Evolutionary conservation across 1,284 basidiomycete genomes (phyloP).

Genomic region (Pulveroboletus sp.): DNA sequence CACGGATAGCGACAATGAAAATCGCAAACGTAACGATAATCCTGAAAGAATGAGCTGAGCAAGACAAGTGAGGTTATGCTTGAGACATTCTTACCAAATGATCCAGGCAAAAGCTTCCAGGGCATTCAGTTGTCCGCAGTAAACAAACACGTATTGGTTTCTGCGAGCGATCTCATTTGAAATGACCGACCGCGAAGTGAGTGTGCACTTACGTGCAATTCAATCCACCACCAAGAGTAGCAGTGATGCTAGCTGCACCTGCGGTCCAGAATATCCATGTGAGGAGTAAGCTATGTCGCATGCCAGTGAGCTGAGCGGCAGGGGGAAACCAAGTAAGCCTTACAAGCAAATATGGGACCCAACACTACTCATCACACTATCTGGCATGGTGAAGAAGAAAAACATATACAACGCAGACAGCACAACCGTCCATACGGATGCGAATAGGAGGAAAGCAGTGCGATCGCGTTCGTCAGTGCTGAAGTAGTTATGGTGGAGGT

Average conservation of each 20-base stretch:
- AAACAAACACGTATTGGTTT: constrained; percentile 48
- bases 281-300: constrained; percentile 48
- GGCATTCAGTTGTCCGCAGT: constrained; percentile 68
- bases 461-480: constrained; percentile 54
- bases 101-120: constrained; percentile 62
- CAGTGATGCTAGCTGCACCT: constrained; percentile 66
- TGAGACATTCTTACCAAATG: constrained; percentile 46
- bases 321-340: constrained; percentile 30
- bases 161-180: constrained; percentile 21
- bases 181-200: neutral
- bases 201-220: constrained; percentile 58
- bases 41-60: constrained; percentile 38
- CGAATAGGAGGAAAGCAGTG: constrained; percentile 66
- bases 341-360: constrained; percentile 65
- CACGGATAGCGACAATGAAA: constrained; percentile 54
- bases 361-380: constrained; percentile 57
- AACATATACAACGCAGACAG: constrained; percentile 52
- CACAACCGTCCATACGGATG: constrained; percentile 67
- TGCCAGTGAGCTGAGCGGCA: constrained; percentile 3
- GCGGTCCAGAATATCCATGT: constrained; percentile 76
- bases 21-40: constrained; percentile 55
- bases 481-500: constrained; percentile 54
- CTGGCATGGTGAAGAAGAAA: constrained; percentile 52
- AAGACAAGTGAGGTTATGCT: neutral
- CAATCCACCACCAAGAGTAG: constrained; percentile 62